These are phyloP conservation scores for Quillaja saponaria DNA, from an alignment of 306 rosid genomes.

Conservation along the genomic window DNA sequence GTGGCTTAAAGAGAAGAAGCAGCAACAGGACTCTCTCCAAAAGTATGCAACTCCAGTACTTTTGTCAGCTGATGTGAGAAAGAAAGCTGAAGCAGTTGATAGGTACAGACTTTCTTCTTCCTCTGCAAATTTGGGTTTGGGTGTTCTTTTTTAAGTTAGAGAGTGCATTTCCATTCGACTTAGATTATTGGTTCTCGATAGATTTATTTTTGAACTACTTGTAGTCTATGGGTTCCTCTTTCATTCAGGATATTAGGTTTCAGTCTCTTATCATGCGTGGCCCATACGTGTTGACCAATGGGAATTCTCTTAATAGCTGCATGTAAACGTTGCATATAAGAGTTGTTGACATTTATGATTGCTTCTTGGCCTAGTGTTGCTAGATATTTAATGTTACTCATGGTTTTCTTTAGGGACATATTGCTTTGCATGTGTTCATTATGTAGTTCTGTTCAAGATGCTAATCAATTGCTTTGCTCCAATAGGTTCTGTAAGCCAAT, in stretches of 20 bases:
- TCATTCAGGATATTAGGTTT: background rate
- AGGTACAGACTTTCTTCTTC: conserved; percentile 45
- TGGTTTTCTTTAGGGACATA: background rate
- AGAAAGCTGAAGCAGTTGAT: conserved; percentile 82
- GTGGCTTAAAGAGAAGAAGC: conserved; percentile 81
- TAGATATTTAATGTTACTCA: too few species aligned
- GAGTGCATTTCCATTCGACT: background rate
- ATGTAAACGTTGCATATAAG: too few species aligned
- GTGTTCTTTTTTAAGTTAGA: background rate
- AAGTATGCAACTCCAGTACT: conserved; percentile 77
- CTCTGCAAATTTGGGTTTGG: background rate
- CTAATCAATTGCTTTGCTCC: background rate
- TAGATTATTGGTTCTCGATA: background rate
- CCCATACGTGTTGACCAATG: background rate
- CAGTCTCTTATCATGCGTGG: too few species aligned
- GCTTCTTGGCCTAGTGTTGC: too few species aligned
- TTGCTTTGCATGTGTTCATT: background rate
- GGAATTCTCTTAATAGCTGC: too few species aligned
- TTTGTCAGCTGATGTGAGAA: conserved; percentile 68
- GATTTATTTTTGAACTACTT: background rate
- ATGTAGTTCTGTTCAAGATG: background rate
- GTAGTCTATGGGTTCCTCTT: too few species aligned
- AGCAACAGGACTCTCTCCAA: conserved; percentile 74
- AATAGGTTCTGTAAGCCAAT: conserved; percentile 78
- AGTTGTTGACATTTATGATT: too few species aligned